phyloP scores from a whole-genome alignment of 1,139 yeast genomes.

The Pichia sp. region DNA sequence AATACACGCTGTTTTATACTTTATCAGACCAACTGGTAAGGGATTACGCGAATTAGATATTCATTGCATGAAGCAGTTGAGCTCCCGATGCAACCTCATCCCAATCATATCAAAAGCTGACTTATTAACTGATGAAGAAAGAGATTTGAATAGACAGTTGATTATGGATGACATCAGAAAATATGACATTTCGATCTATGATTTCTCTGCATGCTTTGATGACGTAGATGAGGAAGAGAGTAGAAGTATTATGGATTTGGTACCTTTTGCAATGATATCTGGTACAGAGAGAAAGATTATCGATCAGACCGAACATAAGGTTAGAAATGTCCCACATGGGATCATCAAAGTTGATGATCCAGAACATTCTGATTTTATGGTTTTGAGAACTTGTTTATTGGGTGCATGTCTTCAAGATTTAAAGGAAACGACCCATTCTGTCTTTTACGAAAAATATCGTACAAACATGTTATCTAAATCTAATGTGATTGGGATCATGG shows the following conservation, averaged over 20 bases:
- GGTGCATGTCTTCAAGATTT: constrained; percentile 94
- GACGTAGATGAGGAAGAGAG: constrained; percentile 35
- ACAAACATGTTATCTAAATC: constrained; percentile 45
- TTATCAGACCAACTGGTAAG: constrained; percentile 80
- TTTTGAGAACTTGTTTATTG: constrained; percentile 83
- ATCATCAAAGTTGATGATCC: constrained; percentile 85
- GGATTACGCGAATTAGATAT: constrained; percentile 80
- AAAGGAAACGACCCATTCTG: constrained; percentile 81
- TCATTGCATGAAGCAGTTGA: constrained; percentile 71
- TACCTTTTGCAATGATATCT: constrained; percentile 93
- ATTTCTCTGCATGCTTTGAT: constrained; percentile 47
- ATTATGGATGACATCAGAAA: constrained; percentile 68
- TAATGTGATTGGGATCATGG: constrained; percentile 8
- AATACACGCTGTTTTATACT: constrained; percentile 88
- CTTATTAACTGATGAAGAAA: constrained; percentile 77
- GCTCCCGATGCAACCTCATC: constrained; percentile 86
- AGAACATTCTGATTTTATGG: constrained; percentile 85
- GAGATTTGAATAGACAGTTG: constrained; percentile 60
- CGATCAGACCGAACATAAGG: constrained; percentile 48
- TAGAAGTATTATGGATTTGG: constrained; percentile 34
- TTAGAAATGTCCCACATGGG: constrained; percentile 86
- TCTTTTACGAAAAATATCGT: constrained; percentile 80
- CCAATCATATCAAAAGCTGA: constrained; percentile 95
- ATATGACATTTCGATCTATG: constrained; percentile 79
- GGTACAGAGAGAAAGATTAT: constrained; percentile 72